Conservation (phyloP, 208 protist genomes). For the Angomonas desouzai region DNA sequence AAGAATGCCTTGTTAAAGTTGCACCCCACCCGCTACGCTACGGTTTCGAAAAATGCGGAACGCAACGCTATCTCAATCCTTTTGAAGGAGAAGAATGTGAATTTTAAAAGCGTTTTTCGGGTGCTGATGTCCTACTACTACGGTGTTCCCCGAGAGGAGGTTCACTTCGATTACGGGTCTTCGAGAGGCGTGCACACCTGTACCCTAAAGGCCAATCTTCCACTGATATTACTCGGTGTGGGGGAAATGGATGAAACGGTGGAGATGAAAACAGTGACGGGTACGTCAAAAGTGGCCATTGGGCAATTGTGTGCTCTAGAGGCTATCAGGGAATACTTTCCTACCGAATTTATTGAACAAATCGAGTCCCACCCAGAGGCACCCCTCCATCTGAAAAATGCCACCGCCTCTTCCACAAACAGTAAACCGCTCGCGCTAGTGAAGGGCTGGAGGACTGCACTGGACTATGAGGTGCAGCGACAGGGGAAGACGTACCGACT, state of each 20-base stretch:
- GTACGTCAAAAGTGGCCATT: constrained; percentile 27
- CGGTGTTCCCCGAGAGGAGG: constrained; percentile 31
- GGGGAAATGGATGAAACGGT: constrained; percentile 5
- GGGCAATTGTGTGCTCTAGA: constrained; percentile 35
- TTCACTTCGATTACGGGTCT: constrained; percentile 17
- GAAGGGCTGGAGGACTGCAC: constrained; percentile 33
- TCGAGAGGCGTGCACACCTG: constrained; percentile 11
- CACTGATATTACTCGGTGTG: background rate
- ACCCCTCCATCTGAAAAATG: constrained; percentile 35
- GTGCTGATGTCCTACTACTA: constrained; percentile 58
- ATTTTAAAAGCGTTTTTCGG: constrained; percentile 43
- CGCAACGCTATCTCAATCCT: constrained; percentile 44
- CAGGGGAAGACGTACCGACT: constrained; percentile 25
- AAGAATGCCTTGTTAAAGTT: background rate
- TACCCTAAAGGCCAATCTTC: constrained; percentile 15
- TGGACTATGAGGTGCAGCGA: constrained; percentile 39
- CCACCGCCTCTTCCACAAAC: constrained; percentile 1
- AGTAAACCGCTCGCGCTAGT: constrained; percentile 32
- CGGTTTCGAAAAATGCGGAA: constrained; percentile 7
- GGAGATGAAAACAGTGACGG: constrained; percentile 24
- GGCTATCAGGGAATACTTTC: constrained; percentile 52
- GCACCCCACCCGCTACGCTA: background rate
- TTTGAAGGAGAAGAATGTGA: constrained; percentile 33
- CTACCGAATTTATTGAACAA: constrained; percentile 54
- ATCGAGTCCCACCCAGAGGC: constrained; percentile 57